Evolutionary conservation across 108 stramenopile genomes (phyloP).

Genomic region (Tribonema minus): DNA sequence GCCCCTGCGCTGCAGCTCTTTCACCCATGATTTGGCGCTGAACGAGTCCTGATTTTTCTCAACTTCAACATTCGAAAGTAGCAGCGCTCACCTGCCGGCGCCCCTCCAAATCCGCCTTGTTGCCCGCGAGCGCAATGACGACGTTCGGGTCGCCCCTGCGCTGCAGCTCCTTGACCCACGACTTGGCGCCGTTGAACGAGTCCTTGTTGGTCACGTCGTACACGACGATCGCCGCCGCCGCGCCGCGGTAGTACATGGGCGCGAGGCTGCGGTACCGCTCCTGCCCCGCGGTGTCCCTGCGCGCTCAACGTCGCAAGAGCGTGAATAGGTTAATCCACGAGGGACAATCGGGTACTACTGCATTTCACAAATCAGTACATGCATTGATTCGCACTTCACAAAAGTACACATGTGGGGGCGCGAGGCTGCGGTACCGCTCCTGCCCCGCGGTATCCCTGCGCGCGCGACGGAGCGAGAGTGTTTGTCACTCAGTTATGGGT

Average conservation of each 20-base stretch:
- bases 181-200: constrained; percentile 90
- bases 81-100: constrained; percentile 11
- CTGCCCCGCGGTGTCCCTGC: constrained; percentile 60
- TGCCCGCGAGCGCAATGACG: constrained; percentile 52
- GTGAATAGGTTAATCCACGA: too few relatives aligned
- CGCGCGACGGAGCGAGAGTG: too few relatives aligned
- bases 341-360: too few relatives aligned
- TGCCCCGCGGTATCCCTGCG: too few relatives aligned
- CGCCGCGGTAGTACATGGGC: constrained; percentile 85
- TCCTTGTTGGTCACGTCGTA: constrained; percentile 90
- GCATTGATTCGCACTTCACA: too few relatives aligned
- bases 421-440: too few relatives aligned
- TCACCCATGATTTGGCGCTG: constrained; percentile 95
- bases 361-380: too few relatives aligned
- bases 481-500: too few relatives aligned
- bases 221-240: constrained; percentile 84
- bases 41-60: constrained; percentile 69
- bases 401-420: too few relatives aligned
- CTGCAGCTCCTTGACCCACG: constrained; percentile 97
- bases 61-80: too few relatives aligned
- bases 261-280: constrained; percentile 71
- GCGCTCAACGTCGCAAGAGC: too few relatives aligned
- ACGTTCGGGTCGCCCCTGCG: constrained; percentile 75
- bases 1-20: constrained; percentile 93
- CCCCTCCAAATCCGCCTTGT: constrained; percentile 26